Evolutionary conservation across 345 rosid genomes (phyloP), one percentile per base, ranked within the genome.

Genomic region (Aquilaria yunnanensis): DNA sequence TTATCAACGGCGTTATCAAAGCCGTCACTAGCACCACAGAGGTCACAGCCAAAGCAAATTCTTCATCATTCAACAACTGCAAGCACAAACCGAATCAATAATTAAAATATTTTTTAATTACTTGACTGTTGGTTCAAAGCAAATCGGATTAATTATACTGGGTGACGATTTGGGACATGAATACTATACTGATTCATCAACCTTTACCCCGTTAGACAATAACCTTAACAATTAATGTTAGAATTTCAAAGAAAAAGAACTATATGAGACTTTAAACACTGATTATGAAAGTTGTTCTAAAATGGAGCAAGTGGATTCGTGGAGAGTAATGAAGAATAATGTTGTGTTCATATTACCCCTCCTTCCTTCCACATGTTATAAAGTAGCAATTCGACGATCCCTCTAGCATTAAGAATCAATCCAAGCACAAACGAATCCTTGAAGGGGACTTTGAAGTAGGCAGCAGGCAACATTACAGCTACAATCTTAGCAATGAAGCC

Each of bases 401-500:
- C 85, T 54, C 71, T 83, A 30, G 57, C 55, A 49, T 70, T 75
- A 61, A 80, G 30, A 23, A 80, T 59, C 10, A 78, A 51, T 11
- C 68, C 72, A 7, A 80, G 72, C 6, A 71, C 75, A 14, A 76
- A 12, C 12, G 83, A 72, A 8, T 80, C 83, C 11, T 37, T 37
- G 2, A 4, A 1, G 9, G 81, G 70, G 49, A 76, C 10, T 55
- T 45, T 49, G 32, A 43, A 12, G 14, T 10, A 50, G 12, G 68
- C 45, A 1, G 78, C 61, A 2, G 80, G 60, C 10, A 56, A 0
- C 63, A 78, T 63, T 9, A 70, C 73, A 5, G 71, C 63, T 13
- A 51, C 10, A 12, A 78, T 47, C 56, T 78, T 78, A 37, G 48
- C 57, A 11, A 68, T 8, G 54, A 43, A 56, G 32, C 60, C 31